These are phyloP conservation scores for Bryum argenteum DNA, from an alignment of 225 moss, liverwort and hornwort species.

Conservation along the genomic window DNA sequence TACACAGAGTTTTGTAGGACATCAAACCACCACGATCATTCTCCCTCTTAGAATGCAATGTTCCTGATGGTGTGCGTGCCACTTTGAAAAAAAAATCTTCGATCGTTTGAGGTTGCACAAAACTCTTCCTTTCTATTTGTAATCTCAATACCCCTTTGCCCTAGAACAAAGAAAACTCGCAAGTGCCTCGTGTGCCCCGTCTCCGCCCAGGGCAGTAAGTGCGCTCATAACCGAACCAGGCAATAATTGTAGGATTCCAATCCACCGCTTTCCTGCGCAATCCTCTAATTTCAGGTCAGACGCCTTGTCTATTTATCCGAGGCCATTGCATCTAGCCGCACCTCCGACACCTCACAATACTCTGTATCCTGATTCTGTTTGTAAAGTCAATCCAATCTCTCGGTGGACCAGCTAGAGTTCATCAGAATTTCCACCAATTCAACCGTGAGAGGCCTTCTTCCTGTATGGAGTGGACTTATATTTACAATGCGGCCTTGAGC, in stretches of 20 bases:
- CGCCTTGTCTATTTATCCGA: slow-evolving; percentile 46
- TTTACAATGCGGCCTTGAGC: background rate
- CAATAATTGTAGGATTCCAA: slow-evolving; percentile 1
- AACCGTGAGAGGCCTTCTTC: background rate
- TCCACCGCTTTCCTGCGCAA: background rate
- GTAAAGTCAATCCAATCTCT: background rate
- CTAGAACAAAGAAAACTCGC: background rate
- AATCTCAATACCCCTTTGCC: background rate
- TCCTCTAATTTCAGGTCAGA: slow-evolving; percentile 41
- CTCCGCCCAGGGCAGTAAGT: background rate
- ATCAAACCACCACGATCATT: background rate
- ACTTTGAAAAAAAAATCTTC: background rate
- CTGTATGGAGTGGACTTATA: background rate
- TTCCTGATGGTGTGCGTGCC: background rate
- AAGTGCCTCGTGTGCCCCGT: background rate
- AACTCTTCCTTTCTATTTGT: background rate
- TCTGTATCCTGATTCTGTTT: slow-evolving; percentile 40
- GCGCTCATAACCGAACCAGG: slow-evolving; percentile 1
- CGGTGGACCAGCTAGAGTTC: background rate
- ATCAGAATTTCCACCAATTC: slow-evolving; percentile 25
- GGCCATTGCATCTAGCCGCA: slow-evolving; percentile 41
- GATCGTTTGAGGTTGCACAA: background rate
- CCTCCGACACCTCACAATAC: slow-evolving; percentile 40
- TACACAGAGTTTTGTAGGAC: slow-evolving; percentile 7
- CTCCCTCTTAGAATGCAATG: background rate